Base-by-base conservation (phyloP, 257 asterid species). In the Cruciata laevipes region DNA sequence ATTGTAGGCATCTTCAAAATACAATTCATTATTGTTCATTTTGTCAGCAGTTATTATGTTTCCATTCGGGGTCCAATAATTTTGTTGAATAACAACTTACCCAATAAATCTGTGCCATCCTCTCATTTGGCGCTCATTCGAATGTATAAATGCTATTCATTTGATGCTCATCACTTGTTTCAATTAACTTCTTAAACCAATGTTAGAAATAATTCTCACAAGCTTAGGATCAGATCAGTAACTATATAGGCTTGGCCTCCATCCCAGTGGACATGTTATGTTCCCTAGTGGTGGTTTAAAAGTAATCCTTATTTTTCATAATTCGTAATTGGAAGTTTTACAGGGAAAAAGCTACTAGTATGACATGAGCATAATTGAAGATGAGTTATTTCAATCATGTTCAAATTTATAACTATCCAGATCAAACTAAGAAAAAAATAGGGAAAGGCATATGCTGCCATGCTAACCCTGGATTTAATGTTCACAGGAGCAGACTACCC, bases 231-330 rank as follows among this genome's bases (percentile, higher is more conserved):
- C 10, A 10, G 27, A 53, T 16, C 8, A n/a, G 18, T 53, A 7
- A 47, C 55, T 47, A 47, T n/a, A 14, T 35, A 31, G 51, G 30
- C 27, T 62, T 62, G 9, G 66, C 37, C 66, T 61, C 47, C 66
- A 31, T n/a, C 27, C 47, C 66, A 32, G 10, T 12, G 37, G 21
- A 25, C 63, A 24, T 58, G 7, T 57, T 23, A 6, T 14, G 17
- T 3, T 47, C 7, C n/a, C n/a, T 47, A 16, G 20, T 3, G 55
- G 17, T 60, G 23, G 16, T n/a, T 32, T 61, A 18, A 31, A 17
- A 33, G 47, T 60, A 17, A 17, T 66, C 11, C 47, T 66, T 66
- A 17, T 24, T 27, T 66, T 18, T 0, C 16, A 16, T 3, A 65
- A 12, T 20, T 65, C 0, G 24, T 31, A 42, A 65, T 20, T 14